These are phyloP conservation scores for Lepiota venenata DNA, from an alignment of 768 basidiomycete genomes.

Conservation along the genomic window DNA sequence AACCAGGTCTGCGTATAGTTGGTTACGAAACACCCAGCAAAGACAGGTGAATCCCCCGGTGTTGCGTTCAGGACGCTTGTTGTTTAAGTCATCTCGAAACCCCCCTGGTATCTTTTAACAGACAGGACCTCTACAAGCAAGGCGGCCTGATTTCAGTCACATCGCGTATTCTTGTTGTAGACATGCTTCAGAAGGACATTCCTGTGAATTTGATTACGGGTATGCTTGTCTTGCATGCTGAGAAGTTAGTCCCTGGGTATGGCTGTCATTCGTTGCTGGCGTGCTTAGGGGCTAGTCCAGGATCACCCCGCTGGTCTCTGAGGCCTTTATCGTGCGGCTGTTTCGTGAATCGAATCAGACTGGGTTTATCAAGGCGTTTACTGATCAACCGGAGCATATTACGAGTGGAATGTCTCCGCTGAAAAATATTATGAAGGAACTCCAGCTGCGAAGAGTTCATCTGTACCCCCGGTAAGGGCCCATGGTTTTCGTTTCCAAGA, in stretches of 20 bases:
- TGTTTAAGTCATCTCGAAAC: no score
- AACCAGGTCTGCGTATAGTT: constrained; percentile 80
- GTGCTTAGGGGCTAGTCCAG: constrained; percentile 36
- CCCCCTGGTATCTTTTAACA: no score
- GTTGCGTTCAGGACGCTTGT: no score
- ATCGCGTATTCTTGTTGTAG: constrained; percentile 90
- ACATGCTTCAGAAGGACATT: constrained; percentile 86
- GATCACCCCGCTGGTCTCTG: constrained; percentile 78
- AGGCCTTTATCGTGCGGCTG: constrained; percentile 91
- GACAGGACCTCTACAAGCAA: constrained; percentile 80
- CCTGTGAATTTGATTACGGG: constrained; percentile 87
- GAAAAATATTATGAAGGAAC: constrained; percentile 88
- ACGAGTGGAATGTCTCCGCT: constrained; percentile 90
- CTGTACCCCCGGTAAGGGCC: constrained; percentile 81
- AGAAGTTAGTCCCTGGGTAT: constrained; percentile 51
- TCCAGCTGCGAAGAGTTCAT: constrained; percentile 84
- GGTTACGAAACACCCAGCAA: constrained; percentile 76
- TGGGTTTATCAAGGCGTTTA: constrained; percentile 96
- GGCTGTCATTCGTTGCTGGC: background rate
- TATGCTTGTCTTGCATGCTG: constrained; percentile 86
- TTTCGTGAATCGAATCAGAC: constrained; percentile 86
- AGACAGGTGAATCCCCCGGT: constrained; percentile 58
- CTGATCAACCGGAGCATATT: constrained; percentile 95
- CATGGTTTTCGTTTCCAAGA: background rate
- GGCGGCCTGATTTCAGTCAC: constrained; percentile 93